These are phyloP conservation scores for Tranzscheliella williamsii DNA, from an alignment of 1,284 basidiomycete species.

Conservation along the genomic window DNA sequence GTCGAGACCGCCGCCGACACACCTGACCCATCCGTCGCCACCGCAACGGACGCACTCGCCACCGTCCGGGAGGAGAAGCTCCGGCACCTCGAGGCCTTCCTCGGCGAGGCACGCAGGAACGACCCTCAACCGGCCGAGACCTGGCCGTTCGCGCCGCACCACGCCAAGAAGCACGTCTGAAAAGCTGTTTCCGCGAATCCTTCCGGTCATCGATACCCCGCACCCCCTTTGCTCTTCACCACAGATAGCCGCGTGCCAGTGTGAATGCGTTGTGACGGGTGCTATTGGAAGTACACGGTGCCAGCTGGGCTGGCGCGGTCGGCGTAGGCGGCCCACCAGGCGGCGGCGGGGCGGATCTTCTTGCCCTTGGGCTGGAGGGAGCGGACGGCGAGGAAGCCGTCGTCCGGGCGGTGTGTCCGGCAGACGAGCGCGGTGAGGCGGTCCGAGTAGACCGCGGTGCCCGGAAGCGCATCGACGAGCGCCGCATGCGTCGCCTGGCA, in stretches of 20 bases:
- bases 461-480: background rate
- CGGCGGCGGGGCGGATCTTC: conserved; percentile 15
- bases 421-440: conserved; percentile 9
- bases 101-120: too few relatives aligned
- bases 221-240: too few relatives aligned
- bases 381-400: conserved; percentile 5
- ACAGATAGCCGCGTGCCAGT: too few relatives aligned
- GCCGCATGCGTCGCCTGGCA: background rate
- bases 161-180: background rate
- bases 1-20: background rate
- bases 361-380: conserved; percentile 33
- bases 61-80: background rate
- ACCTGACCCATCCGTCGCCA: too few relatives aligned
- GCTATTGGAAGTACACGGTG: background rate
- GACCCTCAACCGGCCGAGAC: too few relatives aligned
- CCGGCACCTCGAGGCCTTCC: background rate
- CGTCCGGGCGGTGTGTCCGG: background rate
- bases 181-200: too few relatives aligned
- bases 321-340: conserved; percentile 41
- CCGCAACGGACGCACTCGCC: background rate
- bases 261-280: background rate
- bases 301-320: conserved; percentile 23
- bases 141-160: too few relatives aligned
- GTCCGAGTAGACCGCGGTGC: conserved; percentile 11
- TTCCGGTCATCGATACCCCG: too few relatives aligned